phyloP scores from a whole-genome alignment of 1,139 yeast species.

The Pichia sp. region DNA sequence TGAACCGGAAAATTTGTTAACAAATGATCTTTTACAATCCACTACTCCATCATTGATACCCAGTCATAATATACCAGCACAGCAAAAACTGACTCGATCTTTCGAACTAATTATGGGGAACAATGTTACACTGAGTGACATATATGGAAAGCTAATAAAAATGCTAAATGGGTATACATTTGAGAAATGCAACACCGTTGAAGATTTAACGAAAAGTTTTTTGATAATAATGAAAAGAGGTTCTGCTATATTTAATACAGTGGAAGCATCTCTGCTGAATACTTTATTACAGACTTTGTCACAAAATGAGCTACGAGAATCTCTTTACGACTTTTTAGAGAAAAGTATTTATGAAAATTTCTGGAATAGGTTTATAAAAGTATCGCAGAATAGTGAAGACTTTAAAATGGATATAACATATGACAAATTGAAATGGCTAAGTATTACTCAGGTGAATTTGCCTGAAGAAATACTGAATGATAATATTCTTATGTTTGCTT shows the following conservation, averaged over 20 bases:
- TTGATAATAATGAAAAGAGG: conserved; percentile 31
- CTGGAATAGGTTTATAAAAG: conserved; percentile 42
- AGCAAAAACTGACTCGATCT: neutral
- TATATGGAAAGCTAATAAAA: conserved; percentile 1
- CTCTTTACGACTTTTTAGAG: conserved; percentile 66
- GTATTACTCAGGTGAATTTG: conserved; percentile 66
- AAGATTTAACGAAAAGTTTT: conserved; percentile 28
- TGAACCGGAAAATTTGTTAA: conserved; percentile 1
- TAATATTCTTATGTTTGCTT: conserved; percentile 16
- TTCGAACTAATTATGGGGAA: neutral
- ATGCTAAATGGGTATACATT: conserved; percentile 5
- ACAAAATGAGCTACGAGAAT: conserved; percentile 41
- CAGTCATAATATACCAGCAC: neutral
- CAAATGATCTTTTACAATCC: neutral
- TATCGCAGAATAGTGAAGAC: conserved; percentile 25
- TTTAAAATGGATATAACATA: conserved; percentile 30
- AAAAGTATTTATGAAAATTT: conserved; percentile 53
- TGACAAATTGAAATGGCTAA: conserved; percentile 40
- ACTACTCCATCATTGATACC: neutral
- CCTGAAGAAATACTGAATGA: conserved; percentile 29
- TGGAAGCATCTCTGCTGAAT: conserved; percentile 10
- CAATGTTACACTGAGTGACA: neutral
- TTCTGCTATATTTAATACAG: conserved; percentile 28
- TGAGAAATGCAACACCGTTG: conserved; percentile 24
- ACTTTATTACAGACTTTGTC: conserved; percentile 26